These are phyloP conservation scores for Alloteropsis semialata DNA, from an alignment of 176 grass and related monocot species.

Conservation along the genomic window DNA sequence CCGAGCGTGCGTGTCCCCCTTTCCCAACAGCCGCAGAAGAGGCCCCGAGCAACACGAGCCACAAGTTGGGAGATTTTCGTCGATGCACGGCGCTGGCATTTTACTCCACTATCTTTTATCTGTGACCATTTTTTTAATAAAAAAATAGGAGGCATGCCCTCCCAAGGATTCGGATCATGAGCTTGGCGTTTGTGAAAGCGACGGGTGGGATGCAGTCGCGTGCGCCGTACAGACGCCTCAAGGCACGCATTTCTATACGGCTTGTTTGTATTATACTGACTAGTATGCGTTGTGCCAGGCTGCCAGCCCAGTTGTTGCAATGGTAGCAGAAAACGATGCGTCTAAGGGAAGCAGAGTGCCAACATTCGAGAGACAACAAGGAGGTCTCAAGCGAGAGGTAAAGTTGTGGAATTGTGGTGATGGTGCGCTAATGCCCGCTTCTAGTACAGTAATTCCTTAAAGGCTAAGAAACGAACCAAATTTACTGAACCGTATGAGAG, in stretches of 20 bases:
- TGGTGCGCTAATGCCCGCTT: too few relatives aligned
- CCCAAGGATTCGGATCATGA: constrained; percentile 9
- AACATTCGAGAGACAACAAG: too few relatives aligned
- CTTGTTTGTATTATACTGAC: not conserved
- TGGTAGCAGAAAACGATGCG: not conserved
- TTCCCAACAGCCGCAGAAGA: not conserved
- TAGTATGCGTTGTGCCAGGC: not conserved
- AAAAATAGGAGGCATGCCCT: not conserved
- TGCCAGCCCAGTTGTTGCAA: not conserved
- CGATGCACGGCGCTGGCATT: not conserved
- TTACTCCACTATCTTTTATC: not conserved
- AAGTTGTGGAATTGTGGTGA: too few relatives aligned
- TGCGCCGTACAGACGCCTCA: not conserved
- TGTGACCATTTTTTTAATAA: not conserved
- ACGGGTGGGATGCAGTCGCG: not conserved
- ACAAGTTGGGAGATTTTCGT: constrained; percentile 25
- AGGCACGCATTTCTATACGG: not conserved
- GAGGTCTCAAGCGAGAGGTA: not conserved
- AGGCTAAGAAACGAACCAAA: not conserved
- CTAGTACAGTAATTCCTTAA: not conserved
- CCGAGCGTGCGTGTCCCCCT: not conserved
- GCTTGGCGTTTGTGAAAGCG: not conserved
- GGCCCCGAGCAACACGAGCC: constrained; percentile 21
- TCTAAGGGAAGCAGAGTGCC: not conserved
- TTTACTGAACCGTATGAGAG: not conserved